phyloP scores from a whole-genome alignment of 305 asterid species.

The Lippia alba region DNA sequence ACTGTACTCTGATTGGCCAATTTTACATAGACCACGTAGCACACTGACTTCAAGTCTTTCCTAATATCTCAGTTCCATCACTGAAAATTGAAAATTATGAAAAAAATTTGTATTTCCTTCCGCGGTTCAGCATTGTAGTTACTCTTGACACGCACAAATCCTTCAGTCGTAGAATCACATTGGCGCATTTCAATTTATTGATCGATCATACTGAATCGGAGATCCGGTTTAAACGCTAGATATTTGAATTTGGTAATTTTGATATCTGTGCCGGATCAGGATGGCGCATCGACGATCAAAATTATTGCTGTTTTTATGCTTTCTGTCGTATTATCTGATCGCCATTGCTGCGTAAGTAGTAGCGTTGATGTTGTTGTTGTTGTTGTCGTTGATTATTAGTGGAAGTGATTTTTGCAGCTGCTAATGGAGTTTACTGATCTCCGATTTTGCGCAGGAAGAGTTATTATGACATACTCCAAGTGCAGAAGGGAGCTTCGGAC shows the following conservation, averaged over 20 bases:
- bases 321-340: slow-evolving; percentile 51
- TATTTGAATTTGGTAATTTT: slow-evolving; percentile 38
- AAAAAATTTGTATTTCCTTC: slow-evolving; percentile 32
- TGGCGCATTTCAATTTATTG: background rate
- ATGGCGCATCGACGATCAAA: slow-evolving; percentile 81
- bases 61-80: slow-evolving; percentile 26
- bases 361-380: background rate
- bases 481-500: slow-evolving; percentile 82
- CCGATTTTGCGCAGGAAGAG: slow-evolving; percentile 66
- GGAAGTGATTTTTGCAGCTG: background rate
- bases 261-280: slow-evolving; percentile 47
- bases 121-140: slow-evolving; percentile 35
- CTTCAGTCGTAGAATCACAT: background rate
- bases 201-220: slow-evolving; percentile 24
- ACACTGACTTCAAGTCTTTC: background rate
- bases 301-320: slow-evolving; percentile 55
- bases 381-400: slow-evolving; percentile 2
- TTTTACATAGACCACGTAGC: slow-evolving; percentile 57
- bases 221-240: slow-evolving; percentile 50
- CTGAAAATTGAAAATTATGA: slow-evolving; percentile 17
- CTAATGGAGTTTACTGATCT: slow-evolving; percentile 23
- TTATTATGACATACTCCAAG: slow-evolving; percentile 88
- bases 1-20: slow-evolving; percentile 63
- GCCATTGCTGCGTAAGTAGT: slow-evolving; percentile 81
- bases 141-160: slow-evolving; percentile 16